Evolutionary conservation across 2,329 filamentous ascomycete species (phyloP).

Genomic region (Penicillium sp.): DNA sequence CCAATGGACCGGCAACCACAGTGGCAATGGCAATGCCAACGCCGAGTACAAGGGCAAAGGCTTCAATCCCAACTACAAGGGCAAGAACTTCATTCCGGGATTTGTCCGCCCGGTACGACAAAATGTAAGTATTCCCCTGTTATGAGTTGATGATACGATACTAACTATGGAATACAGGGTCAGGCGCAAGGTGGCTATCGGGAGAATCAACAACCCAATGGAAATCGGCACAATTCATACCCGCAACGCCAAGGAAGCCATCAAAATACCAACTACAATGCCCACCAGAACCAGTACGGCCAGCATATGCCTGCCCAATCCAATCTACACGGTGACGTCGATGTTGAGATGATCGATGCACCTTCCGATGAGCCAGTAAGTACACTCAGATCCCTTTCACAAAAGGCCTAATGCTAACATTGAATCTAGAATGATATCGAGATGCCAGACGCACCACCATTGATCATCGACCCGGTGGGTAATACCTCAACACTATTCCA

Average conservation of each 20-base stretch:
- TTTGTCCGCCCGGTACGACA: neutral
- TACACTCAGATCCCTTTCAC: neutral
- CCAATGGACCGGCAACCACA: neutral
- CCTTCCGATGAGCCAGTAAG: conserved; percentile 5
- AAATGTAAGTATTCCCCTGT: neutral
- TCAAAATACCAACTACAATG: neutral
- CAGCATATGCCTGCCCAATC: neutral
- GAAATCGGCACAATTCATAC: neutral
- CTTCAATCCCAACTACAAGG: neutral
- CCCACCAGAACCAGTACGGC: neutral
- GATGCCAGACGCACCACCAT: conserved; percentile 21
- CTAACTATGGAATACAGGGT: neutral
- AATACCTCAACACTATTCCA: neutral
- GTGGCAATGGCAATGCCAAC: neutral
- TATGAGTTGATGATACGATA: neutral
- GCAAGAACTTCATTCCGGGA: neutral
- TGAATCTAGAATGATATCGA: conserved; percentile 9
- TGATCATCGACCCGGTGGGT: conserved; percentile 2
- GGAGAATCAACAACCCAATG: neutral
- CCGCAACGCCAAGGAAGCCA: neutral
- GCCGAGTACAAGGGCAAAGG: neutral
- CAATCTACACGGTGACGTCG: neutral
- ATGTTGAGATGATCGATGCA: neutral
- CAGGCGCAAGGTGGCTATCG: neutral
- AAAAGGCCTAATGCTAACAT: neutral